phyloP scores from a whole-genome alignment of 805 yeast genomes.

The Wickerhamiella spandovensis region DNA sequence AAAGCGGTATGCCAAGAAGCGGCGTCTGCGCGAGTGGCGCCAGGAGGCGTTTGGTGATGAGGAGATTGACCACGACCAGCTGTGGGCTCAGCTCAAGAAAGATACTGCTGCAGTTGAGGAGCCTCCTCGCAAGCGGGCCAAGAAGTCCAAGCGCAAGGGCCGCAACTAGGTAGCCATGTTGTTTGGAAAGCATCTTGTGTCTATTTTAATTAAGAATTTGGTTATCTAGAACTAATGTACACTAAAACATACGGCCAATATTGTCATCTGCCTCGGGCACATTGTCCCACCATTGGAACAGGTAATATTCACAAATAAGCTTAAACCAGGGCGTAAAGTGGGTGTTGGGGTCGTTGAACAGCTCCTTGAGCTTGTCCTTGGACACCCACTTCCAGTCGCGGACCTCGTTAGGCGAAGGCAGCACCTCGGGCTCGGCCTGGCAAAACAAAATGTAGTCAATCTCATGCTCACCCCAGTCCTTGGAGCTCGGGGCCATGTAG shows the following conservation, averaged over 20 bases:
- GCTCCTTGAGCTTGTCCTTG: conserved; percentile 47
- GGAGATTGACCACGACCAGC: conserved; percentile 26
- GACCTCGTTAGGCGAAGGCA: conserved; percentile 72
- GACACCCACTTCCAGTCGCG: conserved; percentile 67
- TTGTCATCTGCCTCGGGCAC: conserved; percentile 8
- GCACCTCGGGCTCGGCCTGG: conserved; percentile 35
- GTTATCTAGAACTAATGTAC: neutral
- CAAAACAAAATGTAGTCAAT: conserved; percentile 86
- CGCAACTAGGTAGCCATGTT: neutral
- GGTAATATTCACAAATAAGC: conserved; percentile 78
- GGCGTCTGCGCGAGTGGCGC: conserved; percentile 81
- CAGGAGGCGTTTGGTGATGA: conserved; percentile 59
- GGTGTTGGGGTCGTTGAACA: conserved; percentile 58
- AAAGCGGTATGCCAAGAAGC: conserved; percentile 71
- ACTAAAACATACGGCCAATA: conserved; percentile 16
- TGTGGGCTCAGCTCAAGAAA: conserved; percentile 17
- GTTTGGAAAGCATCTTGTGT: neutral
- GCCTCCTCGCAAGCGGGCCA: neutral
- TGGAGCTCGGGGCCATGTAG: conserved; percentile 69
- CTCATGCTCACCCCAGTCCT: conserved; percentile 95
- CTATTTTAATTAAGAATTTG: neutral
- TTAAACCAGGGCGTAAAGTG: conserved; percentile 97
- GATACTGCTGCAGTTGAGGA: conserved; percentile 6
- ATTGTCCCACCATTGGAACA: conserved; percentile 84
- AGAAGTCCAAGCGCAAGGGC: conserved; percentile 2